Conservation (phyloP, 1,284 basidiomycete genomes). For the Wolfiporia cocos region DNA sequence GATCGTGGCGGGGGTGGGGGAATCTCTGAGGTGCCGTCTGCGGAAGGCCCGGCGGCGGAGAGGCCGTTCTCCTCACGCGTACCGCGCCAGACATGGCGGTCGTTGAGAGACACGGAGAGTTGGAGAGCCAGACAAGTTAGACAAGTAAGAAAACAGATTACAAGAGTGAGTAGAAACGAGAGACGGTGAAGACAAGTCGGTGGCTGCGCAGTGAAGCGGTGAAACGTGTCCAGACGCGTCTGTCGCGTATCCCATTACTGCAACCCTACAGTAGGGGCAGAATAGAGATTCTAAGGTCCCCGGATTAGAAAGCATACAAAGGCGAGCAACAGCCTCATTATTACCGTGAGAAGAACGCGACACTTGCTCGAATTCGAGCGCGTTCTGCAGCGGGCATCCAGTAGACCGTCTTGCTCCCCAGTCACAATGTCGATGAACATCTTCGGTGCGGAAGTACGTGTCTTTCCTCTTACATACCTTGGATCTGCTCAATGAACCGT, state of each 20-base stretch:
- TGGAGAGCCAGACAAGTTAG: background rate
- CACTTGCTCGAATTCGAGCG: background rate
- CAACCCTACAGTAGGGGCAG: no score
- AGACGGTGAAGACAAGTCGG: no score
- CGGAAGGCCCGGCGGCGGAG: conserved; percentile 47
- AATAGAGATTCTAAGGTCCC: no score
- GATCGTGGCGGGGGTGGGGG: conserved; percentile 53
- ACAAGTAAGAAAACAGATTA: background rate
- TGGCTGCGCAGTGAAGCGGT: conserved; percentile 6
- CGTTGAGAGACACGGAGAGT: background rate
- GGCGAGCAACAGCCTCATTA: background rate
- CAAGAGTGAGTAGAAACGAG: background rate
- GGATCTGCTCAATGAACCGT: no score
- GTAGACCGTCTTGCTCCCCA: background rate
- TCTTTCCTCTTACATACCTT: no score
- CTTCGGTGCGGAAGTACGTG: conserved; percentile 37
- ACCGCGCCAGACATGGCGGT: conserved; percentile 28
- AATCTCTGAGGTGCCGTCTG: conserved; percentile 45
- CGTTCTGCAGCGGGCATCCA: background rate
- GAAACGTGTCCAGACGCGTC: conserved; percentile 11
- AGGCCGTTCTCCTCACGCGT: conserved; percentile 57
- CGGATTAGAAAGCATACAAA: background rate
- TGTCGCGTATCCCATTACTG: no score
- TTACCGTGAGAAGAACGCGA: background rate
- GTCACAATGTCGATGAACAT: conserved; percentile 38